Conservation (phyloP, 495 filamentous ascomycete species). For the Staphylotrichum tortipilum region DNA sequence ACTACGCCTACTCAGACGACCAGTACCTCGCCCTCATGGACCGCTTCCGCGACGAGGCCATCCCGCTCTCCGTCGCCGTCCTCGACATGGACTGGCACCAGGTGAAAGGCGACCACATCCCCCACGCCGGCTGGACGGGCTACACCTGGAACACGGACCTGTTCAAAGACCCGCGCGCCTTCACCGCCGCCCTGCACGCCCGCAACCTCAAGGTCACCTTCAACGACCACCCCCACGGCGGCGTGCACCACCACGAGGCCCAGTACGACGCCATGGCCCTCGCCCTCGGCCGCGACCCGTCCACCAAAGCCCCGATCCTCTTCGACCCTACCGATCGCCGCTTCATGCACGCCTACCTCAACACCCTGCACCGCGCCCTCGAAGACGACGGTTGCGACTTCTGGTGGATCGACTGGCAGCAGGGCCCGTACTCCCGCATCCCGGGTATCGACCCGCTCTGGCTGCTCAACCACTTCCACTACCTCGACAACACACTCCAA, state of each 20-base stretch:
- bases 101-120: conserved; percentile 26
- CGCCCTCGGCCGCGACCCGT: conserved; percentile 37
- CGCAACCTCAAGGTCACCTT: conserved; percentile 39
- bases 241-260: conserved; percentile 45
- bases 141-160: conserved; percentile 52
- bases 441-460: conserved; percentile 52
- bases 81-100: conserved; percentile 59
- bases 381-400: conserved; percentile 47
- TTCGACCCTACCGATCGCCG: conserved; percentile 45
- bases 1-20: conserved; percentile 41
- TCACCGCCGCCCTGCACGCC: conserved; percentile 37
- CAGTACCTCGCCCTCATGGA: conserved; percentile 49
- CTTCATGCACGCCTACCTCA: conserved; percentile 51
- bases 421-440: conserved; percentile 42
- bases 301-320: conserved; percentile 35
- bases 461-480: conserved; percentile 56
- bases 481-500: conserved; percentile 37
- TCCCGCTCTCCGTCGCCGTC: conserved; percentile 49
- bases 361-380: conserved; percentile 42
- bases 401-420: conserved; percentile 61
- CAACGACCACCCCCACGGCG: conserved; percentile 51
- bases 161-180: conserved; percentile 43
- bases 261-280: conserved; percentile 44
- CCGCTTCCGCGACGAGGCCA: conserved; percentile 33
- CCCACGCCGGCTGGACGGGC: conserved; percentile 49